These are phyloP conservation scores for Akanthomyces lecanii DNA, from an alignment of 2,329 filamentous ascomycete species.

Conservation along the genomic window DNA sequence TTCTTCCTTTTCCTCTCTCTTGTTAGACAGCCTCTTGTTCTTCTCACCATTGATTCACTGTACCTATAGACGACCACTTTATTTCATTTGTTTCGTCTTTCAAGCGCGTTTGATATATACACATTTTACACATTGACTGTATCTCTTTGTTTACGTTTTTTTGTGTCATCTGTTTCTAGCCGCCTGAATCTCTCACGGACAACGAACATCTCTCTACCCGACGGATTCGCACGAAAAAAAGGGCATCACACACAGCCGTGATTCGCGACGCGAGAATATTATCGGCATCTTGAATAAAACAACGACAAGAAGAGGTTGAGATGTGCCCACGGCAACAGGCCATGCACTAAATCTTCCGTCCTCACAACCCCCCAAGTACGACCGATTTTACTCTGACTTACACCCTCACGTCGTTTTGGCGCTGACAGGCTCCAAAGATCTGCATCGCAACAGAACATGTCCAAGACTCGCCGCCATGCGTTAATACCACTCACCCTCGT, in stretches of 20 bases:
- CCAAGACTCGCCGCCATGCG: constrained; percentile 20
- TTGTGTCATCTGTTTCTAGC: not conserved
- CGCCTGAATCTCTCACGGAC: not conserved
- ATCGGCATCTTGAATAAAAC: not conserved
- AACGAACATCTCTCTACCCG: too few relatives aligned
- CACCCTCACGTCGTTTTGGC: too few relatives aligned
- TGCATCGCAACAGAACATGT: constrained; percentile 35
- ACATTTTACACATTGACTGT: not conserved
- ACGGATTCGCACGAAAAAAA: not conserved
- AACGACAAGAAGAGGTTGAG: not conserved
- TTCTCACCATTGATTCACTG: not conserved
- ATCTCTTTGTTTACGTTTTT: not conserved
- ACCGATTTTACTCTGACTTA: constrained; percentile 12
- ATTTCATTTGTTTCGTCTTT: not conserved
- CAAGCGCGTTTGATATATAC: constrained; percentile 8
- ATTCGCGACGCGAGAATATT: not conserved
- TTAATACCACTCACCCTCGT: not conserved
- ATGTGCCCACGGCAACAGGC: constrained; percentile 2
- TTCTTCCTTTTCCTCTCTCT: not conserved
- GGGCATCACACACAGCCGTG: not conserved
- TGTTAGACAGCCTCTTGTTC: constrained; percentile 18
- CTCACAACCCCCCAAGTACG: not conserved
- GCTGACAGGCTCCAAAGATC: too few relatives aligned
- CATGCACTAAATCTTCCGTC: not conserved
- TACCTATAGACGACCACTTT: not conserved